Percentiles rank a stretch among this genome's conserved stretches.
These are phyloP conservation scores for Coccomyxa subellipsoidea DNA, from an alignment of 163 green algal species.

Conservation along the genomic window DNA sequence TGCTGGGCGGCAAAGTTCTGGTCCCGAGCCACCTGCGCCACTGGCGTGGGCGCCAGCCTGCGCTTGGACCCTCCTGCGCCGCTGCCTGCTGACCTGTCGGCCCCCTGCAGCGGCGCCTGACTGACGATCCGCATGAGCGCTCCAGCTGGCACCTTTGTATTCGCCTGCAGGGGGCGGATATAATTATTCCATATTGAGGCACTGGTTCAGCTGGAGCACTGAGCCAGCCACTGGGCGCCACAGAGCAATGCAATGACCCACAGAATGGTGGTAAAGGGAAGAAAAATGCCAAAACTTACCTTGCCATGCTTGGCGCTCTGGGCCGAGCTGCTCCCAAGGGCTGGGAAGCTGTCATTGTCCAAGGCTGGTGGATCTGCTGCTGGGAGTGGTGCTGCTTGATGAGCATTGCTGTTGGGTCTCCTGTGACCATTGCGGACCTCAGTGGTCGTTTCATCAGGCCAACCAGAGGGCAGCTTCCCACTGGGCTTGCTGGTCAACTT, in stretches of 20 bases:
- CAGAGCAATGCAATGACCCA: background rate
- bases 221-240: background rate
- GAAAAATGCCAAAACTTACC: background rate
- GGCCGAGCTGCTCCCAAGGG: background rate
- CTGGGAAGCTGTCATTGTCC: background rate
- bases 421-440: background rate
- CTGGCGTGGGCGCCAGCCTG: background rate
- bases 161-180: background rate
- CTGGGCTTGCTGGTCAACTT: background rate
- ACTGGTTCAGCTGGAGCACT: background rate
- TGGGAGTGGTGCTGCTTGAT: background rate
- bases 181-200: background rate
- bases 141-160: background rate
- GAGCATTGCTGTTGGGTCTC: background rate
- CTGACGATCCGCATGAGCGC: conserved; percentile 3
- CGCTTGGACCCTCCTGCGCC: background rate
- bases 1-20: background rate
- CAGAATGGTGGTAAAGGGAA: too few species aligned
- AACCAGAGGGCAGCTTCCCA: background rate
- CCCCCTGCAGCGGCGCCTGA: background rate
- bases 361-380: background rate
- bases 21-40: background rate
- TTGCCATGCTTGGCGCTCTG: background rate
- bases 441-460: background rate
- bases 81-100: background rate